Base-by-base conservation (phyloP, 2,329 filamentous ascomycete genomes). In the Knufia fluminis region DNA sequence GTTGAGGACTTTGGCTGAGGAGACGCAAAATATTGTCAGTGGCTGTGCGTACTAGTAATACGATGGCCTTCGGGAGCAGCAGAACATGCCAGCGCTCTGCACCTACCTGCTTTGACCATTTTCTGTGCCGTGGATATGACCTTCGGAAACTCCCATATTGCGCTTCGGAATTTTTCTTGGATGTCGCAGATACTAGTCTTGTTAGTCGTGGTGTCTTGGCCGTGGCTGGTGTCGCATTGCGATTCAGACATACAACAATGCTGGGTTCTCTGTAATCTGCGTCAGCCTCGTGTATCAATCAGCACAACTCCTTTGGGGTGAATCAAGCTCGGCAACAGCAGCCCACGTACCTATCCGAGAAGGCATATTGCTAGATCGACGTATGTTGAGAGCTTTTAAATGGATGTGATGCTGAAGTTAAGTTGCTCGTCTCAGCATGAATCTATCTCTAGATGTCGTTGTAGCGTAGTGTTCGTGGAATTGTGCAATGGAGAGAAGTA, bases 151-250 rank as follows among this genome's bases (percentile, higher is more conserved):
- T 94, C 83, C 69, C 83, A 79, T 60, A 97, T 95, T 49, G 82
- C 83, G 7, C 74, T 73, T 53, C 87, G 79, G 70, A 97, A 97
- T 67, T 89, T 94, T 59, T 96, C 91, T 71, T 97, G 91, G 55
- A 97, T 75, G 63, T 97, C 91, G 71, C 91, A 97, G 64, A 97
- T 79, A 62, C 90, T 96, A 54, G 16, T 17, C 33, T 38, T 6
- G 45, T n/a, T 8, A 39, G 22, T 31, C 19, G 28, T 19, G 43
- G 39, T 31, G 35, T 33, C n/a, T 6, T 36, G 31, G 7, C 33
- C 19, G 36, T 51, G 26, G 46, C 28, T 47, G 41, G 19, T 22
- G 10, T 28, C 26, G 6, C 26, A 6, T 28, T 28, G 26, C 6
- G 26, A 6, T 6, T 28, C 12, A n/a, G 23, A 57, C 64, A 50